phyloP scores from a whole-genome alignment of 768 basidiomycete genomes.

The Multifurca ochricompacta region DNA sequence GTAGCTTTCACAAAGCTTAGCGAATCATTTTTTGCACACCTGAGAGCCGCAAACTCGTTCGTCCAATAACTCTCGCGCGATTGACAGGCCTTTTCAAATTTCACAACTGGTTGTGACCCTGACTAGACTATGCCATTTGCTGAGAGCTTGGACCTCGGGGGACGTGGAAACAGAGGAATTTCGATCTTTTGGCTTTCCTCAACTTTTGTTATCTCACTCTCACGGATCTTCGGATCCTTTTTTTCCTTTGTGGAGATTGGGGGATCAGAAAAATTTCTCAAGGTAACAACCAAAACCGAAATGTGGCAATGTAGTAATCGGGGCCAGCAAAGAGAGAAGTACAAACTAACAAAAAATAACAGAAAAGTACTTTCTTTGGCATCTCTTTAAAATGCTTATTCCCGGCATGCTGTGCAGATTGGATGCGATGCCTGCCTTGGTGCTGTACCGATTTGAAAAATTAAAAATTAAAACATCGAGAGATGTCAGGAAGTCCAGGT shows the following conservation, averaged over 20 bases:
- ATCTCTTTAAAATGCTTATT: constrained; percentile 5
- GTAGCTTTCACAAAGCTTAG: constrained; percentile 1
- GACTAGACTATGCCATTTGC: constrained; percentile 13
- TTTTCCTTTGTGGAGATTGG: background rate
- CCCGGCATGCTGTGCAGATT: constrained; percentile 1
- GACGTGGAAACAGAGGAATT: background rate
- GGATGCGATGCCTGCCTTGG: background rate
- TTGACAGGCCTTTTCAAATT: constrained; percentile 3
- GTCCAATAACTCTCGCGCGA: background rate
- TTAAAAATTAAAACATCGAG: background rate
- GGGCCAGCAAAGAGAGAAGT: background rate
- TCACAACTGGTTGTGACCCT: background rate
- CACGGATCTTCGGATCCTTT: background rate
- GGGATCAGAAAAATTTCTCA: background rate
- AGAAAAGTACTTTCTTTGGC: background rate
- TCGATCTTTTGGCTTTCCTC: background rate
- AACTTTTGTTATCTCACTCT: background rate
- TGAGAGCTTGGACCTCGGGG: background rate
- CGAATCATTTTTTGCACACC: background rate
- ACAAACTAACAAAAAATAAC: background rate
- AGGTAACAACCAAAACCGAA: background rate
- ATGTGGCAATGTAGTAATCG: background rate
- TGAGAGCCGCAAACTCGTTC: background rate
- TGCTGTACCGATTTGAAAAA: background rate
- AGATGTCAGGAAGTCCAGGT: too few species aligned